These are phyloP conservation scores for Skeletonema grethae DNA, from an alignment of 108 stramenopile species.

Conservation along the genomic window DNA sequence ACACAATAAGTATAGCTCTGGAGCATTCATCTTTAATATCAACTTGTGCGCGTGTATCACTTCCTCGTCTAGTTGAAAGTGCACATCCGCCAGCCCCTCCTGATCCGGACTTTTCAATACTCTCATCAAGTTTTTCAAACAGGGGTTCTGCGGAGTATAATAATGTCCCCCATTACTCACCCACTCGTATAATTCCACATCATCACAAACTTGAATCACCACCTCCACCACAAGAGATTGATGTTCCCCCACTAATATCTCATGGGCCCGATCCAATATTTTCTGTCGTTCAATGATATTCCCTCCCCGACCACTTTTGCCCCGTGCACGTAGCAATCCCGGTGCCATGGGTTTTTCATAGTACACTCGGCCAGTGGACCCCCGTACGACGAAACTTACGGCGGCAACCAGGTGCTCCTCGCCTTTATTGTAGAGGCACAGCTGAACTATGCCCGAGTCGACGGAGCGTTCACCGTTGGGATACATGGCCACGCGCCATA, in stretches of 20 bases:
- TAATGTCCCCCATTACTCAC: not conserved
- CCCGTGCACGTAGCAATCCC: not conserved
- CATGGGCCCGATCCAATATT: not conserved
- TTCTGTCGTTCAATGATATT: not conserved
- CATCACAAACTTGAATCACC: not conserved
- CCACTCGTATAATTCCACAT: not conserved
- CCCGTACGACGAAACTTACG: not conserved
- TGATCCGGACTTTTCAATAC: not conserved
- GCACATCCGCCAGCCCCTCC: not conserved
- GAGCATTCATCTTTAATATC: slow-evolving; percentile 15
- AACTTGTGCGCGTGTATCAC: slow-evolving; percentile 4
- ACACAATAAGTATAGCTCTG: not conserved
- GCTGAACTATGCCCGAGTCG: not conserved
- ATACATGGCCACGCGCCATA: not conserved
- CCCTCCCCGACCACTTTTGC: not conserved
- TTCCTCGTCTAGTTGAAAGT: not conserved
- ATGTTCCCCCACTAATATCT: not conserved
- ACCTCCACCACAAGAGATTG: not conserved
- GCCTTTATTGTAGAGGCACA: not conserved
- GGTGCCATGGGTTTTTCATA: not conserved
- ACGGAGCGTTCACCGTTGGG: not conserved
- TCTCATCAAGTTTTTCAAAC: not conserved
- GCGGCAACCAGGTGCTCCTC: not conserved
- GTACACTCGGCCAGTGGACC: not conserved
- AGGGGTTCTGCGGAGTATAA: not conserved